Evolutionary conservation across 2,329 filamentous ascomycete species (phyloP), one percentile per base, ranked within the genome.

Genomic region (Fonsecaea pedrosoi): DNA sequence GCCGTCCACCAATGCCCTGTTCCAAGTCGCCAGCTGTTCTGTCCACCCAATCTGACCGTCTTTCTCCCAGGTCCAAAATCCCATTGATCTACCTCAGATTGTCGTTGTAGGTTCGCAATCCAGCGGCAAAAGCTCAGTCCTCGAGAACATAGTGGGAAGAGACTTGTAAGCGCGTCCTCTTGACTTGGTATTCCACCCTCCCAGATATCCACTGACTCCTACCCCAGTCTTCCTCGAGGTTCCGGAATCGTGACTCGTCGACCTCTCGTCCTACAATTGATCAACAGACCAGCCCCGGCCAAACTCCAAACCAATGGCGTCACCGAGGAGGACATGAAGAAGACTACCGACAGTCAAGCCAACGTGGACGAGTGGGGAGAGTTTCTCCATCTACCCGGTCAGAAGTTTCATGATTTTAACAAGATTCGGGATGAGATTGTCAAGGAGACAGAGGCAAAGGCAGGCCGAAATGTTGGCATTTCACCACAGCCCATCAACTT

Each of bases 401-500:
- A 98, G 82, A 98, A 98, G 82, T 98, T 96, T 84, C 89, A 89
- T 82, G 95, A 99, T 82, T 99, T 99, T 84, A 92, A 93, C 84
- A 97, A 97, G 85, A 97, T 99, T 76, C 89, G 95, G 75, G 95
- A 98, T 66, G 95, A 99, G 83, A 99, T 99, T 78, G 91, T 94
- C 73, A 90, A 92, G 75, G 95, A 99, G 83, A 99, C 95, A 53
- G 94, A 97, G 77, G 89, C 91, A 74, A 98, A 99, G 84, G 96
- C 96, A 73, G 95, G 95, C 72, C 90, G 90, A 78, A 99, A 99
- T 84, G 92, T 91, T 59, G 95, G 94, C 80, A 99, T 99, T 81
- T 98, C 94, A 55, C 92, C 95, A 30, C 91, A 92, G 37, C 95
- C 95, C 59, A 99, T 99, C 85, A 98, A 98, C 84, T 85, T 99